Base-by-base conservation (phyloP, 352 stramenopile species). In the Phytopythium ostracodes region DNA sequence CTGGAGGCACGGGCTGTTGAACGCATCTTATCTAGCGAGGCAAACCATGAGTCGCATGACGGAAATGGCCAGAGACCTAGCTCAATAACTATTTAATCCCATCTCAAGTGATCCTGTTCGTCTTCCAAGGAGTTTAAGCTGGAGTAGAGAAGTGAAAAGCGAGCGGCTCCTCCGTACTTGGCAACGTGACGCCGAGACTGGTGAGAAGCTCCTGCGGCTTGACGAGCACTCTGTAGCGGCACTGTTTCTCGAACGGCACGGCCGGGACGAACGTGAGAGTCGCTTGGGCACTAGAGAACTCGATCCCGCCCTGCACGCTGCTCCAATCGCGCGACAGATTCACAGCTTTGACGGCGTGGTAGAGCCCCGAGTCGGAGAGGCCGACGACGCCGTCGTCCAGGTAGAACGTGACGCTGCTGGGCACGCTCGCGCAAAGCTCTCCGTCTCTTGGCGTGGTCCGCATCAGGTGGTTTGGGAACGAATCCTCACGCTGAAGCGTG, bases 1-100 rank as follows among this genome's bases (percentile, higher is more conserved):
- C 79, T n/a, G 84, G 84, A 35, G 84, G 84, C 10, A 49, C 67
- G 8, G 81, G 84, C 14, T 90, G 82, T 49, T 74, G 59, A 72
- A 52, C 12, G 1, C 38, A 44, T 14, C 7, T 10, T 38, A 38
- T 5, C 14, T 10, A 1, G 1, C 33, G 10, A 11, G 33, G 14
- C 33, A 10, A 38, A 11, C 33, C 14, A 15, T 10, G 7, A 38
- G 33, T 38, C 33, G 10, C 33, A 10, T 38, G 33, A 14, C 4
- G 38, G 38, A n/a, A 44, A 44, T 6, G 33, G 62, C 25, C 31
- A 63, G 29, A 38, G 33, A 2, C 18, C 29, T 15, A 9, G 53
- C 75, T 54, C 33, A 12, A 38, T 42, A 76, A 80, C 38, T 69
- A 53, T 38, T 49, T 44, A 65, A 33, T 38, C 25, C 9, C 6